Percentiles rank a stretch among this genome's conserved stretches.
phyloP scores from a whole-genome alignment of 257 asterid genomes.

The Gentiana straminea region DNA sequence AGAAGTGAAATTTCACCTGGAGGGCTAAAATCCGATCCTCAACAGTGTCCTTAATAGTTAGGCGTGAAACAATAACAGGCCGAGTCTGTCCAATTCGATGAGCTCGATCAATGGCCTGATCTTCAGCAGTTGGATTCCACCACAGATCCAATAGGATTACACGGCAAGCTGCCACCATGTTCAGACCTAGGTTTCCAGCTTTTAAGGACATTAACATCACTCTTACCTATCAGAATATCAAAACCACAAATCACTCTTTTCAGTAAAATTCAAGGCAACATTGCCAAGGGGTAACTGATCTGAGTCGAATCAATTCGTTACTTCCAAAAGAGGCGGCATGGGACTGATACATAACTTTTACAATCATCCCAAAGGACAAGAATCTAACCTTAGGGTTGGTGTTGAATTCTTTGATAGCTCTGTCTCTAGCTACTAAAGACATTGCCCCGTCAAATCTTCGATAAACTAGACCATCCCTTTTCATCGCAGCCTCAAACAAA shows the following conservation, averaged over 20 bases:
- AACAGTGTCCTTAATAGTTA: constrained; percentile 77
- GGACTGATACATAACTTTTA: background rate
- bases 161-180: constrained; percentile 94
- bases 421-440: constrained; percentile 86
- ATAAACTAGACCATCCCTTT: constrained; percentile 32
- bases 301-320: no score
- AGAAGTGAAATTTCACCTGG: constrained; percentile 38
- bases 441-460: constrained; percentile 96
- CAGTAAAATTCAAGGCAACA: no score
- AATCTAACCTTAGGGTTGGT: constrained; percentile 64
- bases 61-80: constrained; percentile 72
- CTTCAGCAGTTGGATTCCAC: constrained; percentile 99
- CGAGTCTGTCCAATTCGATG: constrained; percentile 97
- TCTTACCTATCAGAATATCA: constrained; percentile 38
- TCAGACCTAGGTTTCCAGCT: constrained; percentile 95
- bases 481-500: constrained; percentile 60
- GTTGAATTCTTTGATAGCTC: constrained; percentile 86
- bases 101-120: constrained; percentile 94
- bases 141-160: constrained; percentile 94
- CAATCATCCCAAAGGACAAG: constrained; percentile 6
- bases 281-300: no score
- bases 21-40: constrained; percentile 92
- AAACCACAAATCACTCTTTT: no score
- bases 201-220: constrained; percentile 93
- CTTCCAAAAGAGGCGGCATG: no score